Base-by-base conservation (phyloP, 495 filamentous ascomycete genomes). In the Xylaria curta region DNA sequence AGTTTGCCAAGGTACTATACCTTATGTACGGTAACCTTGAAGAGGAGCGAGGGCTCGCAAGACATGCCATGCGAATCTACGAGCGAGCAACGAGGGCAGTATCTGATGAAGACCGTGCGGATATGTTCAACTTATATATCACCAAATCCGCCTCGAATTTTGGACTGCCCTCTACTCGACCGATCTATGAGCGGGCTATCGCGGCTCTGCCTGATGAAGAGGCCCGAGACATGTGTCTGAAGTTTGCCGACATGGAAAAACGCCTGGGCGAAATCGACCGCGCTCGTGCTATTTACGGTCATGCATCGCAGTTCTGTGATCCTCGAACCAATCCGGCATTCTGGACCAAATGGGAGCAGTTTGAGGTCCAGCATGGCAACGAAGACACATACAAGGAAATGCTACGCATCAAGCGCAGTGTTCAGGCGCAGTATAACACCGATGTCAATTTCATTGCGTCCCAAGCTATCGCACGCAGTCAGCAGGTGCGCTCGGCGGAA, bases 71-170 rank as follows among this genome's bases (percentile, higher is more conserved):
- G 96, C 90, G 96, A 38, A 99, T 99, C 69, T 99, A 99, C 81
- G 96, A 99, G 81, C 92, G 96, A 63, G 96, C 97, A 33, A 98
- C 96, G 21, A 92, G 96, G 4, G 94, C 96, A 19, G 97, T 99
- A 9, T 93, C 94, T 21, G 96, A 99, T 79, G 95, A 97, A 76
- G 94, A 98, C 77, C 87, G 94, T 13, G 91, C 93, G 74, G 97
- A 97, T 80, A 97, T 99, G 94, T 99, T 98, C 85, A 95, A 97
- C 79, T 97, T 98, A 79, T 99, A 98, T 86, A 97, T 99, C 80
- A 98, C 97, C 60, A 98, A 99, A 78, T 97, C 95, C 0, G 96
- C 96, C 0, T 97, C 95, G 12, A 99, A 99, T 81, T 99, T 99
- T 73, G 96, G 96, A 8, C 87, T 99, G 28, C 92, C 96, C 1